Percentiles rank a stretch among this genome's conserved stretches.
Conservation (phyloP, 1,284 basidiomycete genomes). For the Agaricales sp. region DNA sequence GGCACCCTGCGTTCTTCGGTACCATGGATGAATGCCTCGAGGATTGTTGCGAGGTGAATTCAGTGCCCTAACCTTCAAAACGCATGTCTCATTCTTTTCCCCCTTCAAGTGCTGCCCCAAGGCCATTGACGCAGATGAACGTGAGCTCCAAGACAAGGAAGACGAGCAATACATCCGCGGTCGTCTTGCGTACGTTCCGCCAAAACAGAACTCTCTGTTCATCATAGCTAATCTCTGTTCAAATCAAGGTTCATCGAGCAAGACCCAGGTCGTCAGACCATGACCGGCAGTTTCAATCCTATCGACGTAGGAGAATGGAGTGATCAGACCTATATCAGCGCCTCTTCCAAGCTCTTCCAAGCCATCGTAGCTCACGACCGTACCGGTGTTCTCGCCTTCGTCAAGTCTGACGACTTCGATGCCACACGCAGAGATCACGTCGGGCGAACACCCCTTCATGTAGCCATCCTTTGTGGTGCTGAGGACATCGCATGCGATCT, state of each 20-base stretch:
- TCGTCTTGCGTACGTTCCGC: constrained; percentile 31
- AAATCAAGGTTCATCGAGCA: constrained; percentile 44
- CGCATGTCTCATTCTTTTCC: not conserved
- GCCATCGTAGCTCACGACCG: constrained; percentile 37
- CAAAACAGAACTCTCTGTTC: not conserved
- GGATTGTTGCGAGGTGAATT: constrained; percentile 45
- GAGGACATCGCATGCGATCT: constrained; percentile 36
- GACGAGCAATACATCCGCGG: constrained; percentile 43
- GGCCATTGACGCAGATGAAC: constrained; percentile 41
- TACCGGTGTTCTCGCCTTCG: constrained; percentile 24
- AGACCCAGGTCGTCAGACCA: constrained; percentile 47
- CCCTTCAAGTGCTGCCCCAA: constrained; percentile 35
- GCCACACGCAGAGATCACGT: constrained; percentile 46
- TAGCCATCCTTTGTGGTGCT: constrained; percentile 37
- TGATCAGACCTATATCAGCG: constrained; percentile 44
- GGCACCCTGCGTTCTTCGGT: constrained; percentile 54
- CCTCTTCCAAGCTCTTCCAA: constrained; percentile 39
- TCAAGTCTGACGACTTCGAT: constrained; percentile 25
- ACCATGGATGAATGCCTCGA: constrained; percentile 43
- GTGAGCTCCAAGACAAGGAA: constrained; percentile 36
- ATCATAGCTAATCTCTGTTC: not conserved
- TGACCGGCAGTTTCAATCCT: constrained; percentile 53
- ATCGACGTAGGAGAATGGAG: constrained; percentile 60
- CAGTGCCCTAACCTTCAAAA: no score
- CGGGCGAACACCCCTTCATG: constrained; percentile 44